phyloP scores from a whole-genome alignment of 2,329 filamentous ascomycete genomes.

The Cryphonectria nitschkei region DNA sequence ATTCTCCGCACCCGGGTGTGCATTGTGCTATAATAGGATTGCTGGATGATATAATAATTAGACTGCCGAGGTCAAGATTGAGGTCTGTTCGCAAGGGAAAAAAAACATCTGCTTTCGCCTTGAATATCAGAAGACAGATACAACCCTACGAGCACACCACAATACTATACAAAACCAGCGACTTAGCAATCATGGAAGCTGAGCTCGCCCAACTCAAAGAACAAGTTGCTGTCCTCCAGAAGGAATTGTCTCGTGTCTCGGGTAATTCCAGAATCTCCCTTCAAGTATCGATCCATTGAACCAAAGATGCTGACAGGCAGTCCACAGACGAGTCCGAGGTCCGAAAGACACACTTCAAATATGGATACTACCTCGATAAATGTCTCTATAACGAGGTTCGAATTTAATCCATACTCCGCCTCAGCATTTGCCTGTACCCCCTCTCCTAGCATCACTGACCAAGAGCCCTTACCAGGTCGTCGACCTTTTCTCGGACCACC shows the following conservation, averaged over 20 bases:
- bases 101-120: not conserved
- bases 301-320: conserved; percentile 1
- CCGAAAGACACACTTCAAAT: conserved; percentile 59
- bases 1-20: conserved; percentile 1
- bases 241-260: conserved; percentile 42
- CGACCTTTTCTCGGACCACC: conserved; percentile 55
- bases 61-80: not conserved
- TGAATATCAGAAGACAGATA: not conserved
- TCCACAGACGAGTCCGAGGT: conserved; percentile 55
- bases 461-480: conserved; percentile 41
- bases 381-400: conserved; percentile 58
- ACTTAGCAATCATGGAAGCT: conserved; percentile 36
- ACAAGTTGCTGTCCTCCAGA: conserved; percentile 41
- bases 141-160: not conserved
- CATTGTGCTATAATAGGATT: not conserved
- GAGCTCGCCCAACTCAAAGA: conserved; percentile 43
- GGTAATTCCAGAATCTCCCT: conserved; percentile 15
- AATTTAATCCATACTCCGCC: not conserved
- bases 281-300: too few species aligned
- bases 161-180: not conserved
- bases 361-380: conserved; percentile 63
- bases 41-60: not conserved
- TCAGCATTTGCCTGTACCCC: too few species aligned
- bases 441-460: conserved; percentile 2
- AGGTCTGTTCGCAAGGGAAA: not conserved